Base-by-base conservation (phyloP, 768 basidiomycete species). In the Suillus subalutaceus region DNA sequence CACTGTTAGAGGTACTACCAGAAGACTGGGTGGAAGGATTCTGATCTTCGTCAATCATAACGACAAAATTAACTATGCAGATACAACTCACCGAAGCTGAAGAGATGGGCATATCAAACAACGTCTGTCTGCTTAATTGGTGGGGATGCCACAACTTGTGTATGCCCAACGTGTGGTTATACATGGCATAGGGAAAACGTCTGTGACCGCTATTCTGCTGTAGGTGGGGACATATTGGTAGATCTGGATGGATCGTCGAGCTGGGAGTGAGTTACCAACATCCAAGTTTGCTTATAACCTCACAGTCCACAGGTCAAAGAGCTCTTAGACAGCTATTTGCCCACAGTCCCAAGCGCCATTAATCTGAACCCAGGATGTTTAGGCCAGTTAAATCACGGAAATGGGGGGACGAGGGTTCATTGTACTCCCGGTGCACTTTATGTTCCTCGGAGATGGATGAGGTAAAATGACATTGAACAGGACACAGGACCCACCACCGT, bases 141-240 rank as follows among this genome's bases (percentile, higher is more conserved):
- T 13, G 40, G 18, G 40, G 58, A 30, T 20, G 26, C 40, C 30
- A 40, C 12, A 30, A 26, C 30, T 41, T 26, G 16, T 60, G 58
- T 41, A 60, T 60, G 20, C 58, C 58, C 40, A 41, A 30, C 18
- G 40, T 60, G 58, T 60, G 30, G 40, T 60, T 60, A 30, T 60
- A 41, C 40, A 41, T 30, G 40, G 6, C 26, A 4, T 60, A 30
- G 18, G 41, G 10, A 20, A 60, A 60, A 55, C 10, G 9, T 35
- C 13, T 20, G 4, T 56, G 10, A 13, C 35, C 12, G 18, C 10
- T 6, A 13, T 60, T 20, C 30, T 20, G 59, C 18, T 43, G 41
- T 6, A 18, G 18, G 41, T 60, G 20, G 12, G 59, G 41, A n/a
- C 41, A 43, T 60, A 43, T 60, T 43, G 26, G 40, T 30, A 20